Percentiles rank a stretch among this genome's conserved stretches.
phyloP scores from a whole-genome alignment of 257 asterid genomes.

The Apocynum venetum region DNA sequence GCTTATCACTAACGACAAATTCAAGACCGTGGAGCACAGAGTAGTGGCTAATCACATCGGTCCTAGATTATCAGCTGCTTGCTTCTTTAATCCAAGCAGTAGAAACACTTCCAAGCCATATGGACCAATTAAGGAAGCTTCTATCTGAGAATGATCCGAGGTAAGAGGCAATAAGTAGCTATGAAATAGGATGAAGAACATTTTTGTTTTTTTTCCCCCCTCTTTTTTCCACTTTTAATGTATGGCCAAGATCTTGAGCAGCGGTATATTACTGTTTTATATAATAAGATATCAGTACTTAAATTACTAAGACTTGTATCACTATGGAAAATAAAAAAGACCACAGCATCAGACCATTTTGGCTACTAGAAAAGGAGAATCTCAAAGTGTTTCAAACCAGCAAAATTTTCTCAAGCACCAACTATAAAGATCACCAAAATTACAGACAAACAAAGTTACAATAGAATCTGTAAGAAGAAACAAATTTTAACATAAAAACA shows the following conservation, averaged over 20 bases:
- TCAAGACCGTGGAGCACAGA: conserved; percentile 70
- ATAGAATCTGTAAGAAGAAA: conserved; percentile 2
- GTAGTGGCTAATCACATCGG: conserved; percentile 44
- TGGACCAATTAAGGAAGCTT: conserved; percentile 53
- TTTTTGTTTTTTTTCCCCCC: too few relatives aligned
- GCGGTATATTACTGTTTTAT: neutral
- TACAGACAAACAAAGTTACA: conserved; percentile 11
- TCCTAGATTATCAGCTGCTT: conserved; percentile 53
- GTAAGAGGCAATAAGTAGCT: neutral
- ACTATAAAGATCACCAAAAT: neutral
- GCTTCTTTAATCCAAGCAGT: conserved; percentile 56
- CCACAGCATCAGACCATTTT: too few relatives aligned
- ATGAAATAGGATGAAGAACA: too few relatives aligned
- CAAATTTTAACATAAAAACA: neutral
- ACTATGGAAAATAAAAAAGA: too few relatives aligned
- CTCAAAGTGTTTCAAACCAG: neutral
- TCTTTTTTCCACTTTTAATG: too few relatives aligned
- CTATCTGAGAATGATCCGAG: conserved; percentile 34
- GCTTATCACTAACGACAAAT: conserved; percentile 63
- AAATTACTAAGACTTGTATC: neutral
- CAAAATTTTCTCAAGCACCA: neutral
- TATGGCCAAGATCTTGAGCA: neutral
- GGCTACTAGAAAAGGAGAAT: neutral
- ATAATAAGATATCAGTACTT: neutral
- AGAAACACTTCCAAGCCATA: conserved; percentile 28